Percentiles rank a stretch among this genome's conserved stretches.
Evolutionary conservation across 768 basidiomycete species (phyloP).

Genomic region (Terana coerulea): DNA sequence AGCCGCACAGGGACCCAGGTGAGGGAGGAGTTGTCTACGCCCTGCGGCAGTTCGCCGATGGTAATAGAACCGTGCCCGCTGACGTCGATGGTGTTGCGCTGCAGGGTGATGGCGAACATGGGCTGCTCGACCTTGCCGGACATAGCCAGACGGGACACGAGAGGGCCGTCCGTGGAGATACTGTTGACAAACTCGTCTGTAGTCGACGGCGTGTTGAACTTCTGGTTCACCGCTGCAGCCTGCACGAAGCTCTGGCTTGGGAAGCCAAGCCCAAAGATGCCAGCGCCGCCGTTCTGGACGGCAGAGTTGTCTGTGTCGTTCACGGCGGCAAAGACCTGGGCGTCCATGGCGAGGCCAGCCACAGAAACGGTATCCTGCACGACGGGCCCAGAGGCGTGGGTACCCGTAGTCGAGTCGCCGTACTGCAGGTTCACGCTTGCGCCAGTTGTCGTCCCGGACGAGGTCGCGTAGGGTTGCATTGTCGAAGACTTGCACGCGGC

Average conservation of each 20-base stretch:
- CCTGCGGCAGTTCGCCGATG: slow-evolving; percentile 60
- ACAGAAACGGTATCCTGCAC: slow-evolving; percentile 56
- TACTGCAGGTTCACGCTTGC: slow-evolving; percentile 51
- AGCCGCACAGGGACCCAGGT: slow-evolving; percentile 65
- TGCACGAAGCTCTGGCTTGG: slow-evolving; percentile 50
- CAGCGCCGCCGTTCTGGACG: slow-evolving; percentile 51
- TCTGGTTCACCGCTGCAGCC: slow-evolving; percentile 18
- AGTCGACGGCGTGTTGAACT: slow-evolving; percentile 19
- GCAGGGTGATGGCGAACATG: slow-evolving; percentile 49
- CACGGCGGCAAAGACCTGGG: slow-evolving; percentile 64
- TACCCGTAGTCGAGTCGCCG: slow-evolving; percentile 70
- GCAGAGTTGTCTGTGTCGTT: slow-evolving; percentile 73
- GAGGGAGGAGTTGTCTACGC: slow-evolving; percentile 45
- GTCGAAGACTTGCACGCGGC: slow-evolving; percentile 32
- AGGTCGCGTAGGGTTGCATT: slow-evolving; percentile 45
- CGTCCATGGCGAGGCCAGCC: slow-evolving; percentile 45
- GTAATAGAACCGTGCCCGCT: slow-evolving; percentile 68
- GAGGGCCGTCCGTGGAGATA: slow-evolving; percentile 27
- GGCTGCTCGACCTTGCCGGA: slow-evolving; percentile 43
- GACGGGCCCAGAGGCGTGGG: slow-evolving; percentile 62
- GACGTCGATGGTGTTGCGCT: slow-evolving; percentile 63
- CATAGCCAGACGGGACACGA: slow-evolving; percentile 31
- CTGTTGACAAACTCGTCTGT: slow-evolving; percentile 24
- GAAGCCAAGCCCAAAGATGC: slow-evolving; percentile 76
- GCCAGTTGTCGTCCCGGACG: slow-evolving; percentile 42